Evolutionary conservation across 208 protist genomes (phyloP).

Genomic region (Balamuthia mandrillaris): DNA sequence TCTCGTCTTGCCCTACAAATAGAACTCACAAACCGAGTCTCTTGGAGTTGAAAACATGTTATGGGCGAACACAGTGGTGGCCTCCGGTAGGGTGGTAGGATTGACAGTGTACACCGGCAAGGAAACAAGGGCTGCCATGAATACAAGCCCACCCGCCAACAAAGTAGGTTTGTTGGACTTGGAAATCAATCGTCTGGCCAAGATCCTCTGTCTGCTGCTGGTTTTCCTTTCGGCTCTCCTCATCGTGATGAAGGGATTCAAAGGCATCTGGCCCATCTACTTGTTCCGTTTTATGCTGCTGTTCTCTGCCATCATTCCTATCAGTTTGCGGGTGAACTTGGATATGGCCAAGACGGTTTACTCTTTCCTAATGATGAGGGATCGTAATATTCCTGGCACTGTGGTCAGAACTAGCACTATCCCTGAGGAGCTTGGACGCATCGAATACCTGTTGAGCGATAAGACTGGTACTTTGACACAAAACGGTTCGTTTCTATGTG

Average conservation of each 20-base stretch:
- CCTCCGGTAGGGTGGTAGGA: slow-evolving; percentile 77
- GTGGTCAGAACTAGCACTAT: slow-evolving; percentile 90
- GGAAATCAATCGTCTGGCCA: slow-evolving; percentile 91
- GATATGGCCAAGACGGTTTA: slow-evolving; percentile 96
- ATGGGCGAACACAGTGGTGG: slow-evolving; percentile 94
- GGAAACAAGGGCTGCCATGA: slow-evolving; percentile 93
- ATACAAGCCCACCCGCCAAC: slow-evolving; percentile 80
- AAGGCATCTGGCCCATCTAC: slow-evolving; percentile 81
- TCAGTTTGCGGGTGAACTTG: slow-evolving; percentile 92
- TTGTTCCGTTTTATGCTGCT: slow-evolving; percentile 92
- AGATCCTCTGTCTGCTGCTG: slow-evolving; percentile 75
- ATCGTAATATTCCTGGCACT: slow-evolving; percentile 73
- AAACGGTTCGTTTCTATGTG: slow-evolving; percentile 85
- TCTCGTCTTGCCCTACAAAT: too few species aligned
- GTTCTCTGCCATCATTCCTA: slow-evolving; percentile 97
- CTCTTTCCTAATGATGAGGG: slow-evolving; percentile 85
- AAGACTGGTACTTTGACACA: slow-evolving; percentile 98
- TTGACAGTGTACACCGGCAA: slow-evolving; percentile 88
- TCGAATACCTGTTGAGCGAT: slow-evolving; percentile 95
- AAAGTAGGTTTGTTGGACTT: slow-evolving; percentile 90
- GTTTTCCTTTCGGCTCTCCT: slow-evolving; percentile 64
- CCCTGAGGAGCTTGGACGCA: slow-evolving; percentile 95
- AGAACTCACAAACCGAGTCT: slow-evolving; percentile 79
- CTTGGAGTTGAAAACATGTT: slow-evolving; percentile 91
- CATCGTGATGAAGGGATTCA: slow-evolving; percentile 64